Evolutionary conservation across 768 basidiomycete genomes (phyloP).

Genomic region (Imleria badia): DNA sequence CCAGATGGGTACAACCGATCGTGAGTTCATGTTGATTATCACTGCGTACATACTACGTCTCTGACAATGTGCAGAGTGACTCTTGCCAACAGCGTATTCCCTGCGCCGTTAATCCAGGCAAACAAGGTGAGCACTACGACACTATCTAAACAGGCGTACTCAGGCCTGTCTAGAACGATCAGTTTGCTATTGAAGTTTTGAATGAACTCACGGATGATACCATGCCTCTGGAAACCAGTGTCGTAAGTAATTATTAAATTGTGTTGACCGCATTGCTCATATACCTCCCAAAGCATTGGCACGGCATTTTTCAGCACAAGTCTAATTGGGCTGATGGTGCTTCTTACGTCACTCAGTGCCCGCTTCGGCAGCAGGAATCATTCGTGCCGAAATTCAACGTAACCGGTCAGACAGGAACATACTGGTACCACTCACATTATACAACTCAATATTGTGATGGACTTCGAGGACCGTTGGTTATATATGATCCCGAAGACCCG

Average conservation of each 20-base stretch:
- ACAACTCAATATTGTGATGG: constrained; percentile 2
- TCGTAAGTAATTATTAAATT: constrained; percentile 17
- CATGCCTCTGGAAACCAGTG: constrained; percentile 46
- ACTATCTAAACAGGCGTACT: constrained; percentile 34
- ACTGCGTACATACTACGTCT: neutral
- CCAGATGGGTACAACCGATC: neutral
- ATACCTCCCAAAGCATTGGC: constrained; percentile 4
- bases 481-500: constrained; percentile 7
- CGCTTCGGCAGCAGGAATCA: constrained; percentile 25
- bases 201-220: constrained; percentile 31
- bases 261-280: constrained; percentile 19
- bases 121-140: neutral
- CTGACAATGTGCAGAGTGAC: neutral
- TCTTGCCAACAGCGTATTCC: neutral
- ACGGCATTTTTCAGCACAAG: neutral
- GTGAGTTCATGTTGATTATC: neutral
- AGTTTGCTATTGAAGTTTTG: constrained; percentile 41
- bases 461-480: constrained; percentile 29
- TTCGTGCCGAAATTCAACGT: constrained; percentile 38
- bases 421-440: constrained; percentile 39
- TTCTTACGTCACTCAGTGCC: neutral
- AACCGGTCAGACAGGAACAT: constrained; percentile 33
- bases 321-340: constrained; percentile 2
- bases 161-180: constrained; percentile 31
- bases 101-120: neutral